Conservation (phyloP, 2,329 filamentous ascomycete species). For the Penicillium palitans region DNA sequence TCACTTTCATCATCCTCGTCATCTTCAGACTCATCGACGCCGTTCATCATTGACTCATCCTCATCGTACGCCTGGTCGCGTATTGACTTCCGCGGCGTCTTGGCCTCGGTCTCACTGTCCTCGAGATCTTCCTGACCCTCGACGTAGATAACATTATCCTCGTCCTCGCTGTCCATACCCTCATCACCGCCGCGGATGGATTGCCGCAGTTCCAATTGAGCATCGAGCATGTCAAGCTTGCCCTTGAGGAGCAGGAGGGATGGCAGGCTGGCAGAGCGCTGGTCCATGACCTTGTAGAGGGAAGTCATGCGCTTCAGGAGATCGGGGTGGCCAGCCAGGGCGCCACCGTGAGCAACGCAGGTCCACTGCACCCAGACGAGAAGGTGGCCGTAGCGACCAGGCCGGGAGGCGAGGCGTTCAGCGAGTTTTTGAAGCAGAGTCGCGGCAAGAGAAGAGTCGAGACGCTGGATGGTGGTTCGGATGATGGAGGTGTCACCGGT, state of each 20-base stretch:
- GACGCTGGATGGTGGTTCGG: constrained; percentile 82
- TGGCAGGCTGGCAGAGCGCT: constrained; percentile 77
- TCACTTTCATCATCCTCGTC: constrained; percentile 56
- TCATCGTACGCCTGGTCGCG: constrained; percentile 43
- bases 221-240: constrained; percentile 89
- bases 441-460: constrained; percentile 81
- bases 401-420: constrained; percentile 79
- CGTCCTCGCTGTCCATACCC: constrained; percentile 55
- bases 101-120: constrained; percentile 39
- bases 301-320: constrained; percentile 74
- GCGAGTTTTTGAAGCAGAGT: constrained; percentile 79
- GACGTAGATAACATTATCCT: constrained; percentile 79
- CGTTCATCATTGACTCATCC: constrained; percentile 46
- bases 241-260: constrained; percentile 87
- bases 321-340: constrained; percentile 81
- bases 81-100: constrained; percentile 39
- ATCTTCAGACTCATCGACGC: constrained; percentile 46
- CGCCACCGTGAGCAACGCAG: constrained; percentile 86
- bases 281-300: constrained; percentile 82
- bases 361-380: constrained; percentile 98
- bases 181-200: constrained; percentile 59
- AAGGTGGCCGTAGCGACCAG: constrained; percentile 83
- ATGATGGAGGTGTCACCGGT: constrained; percentile 75
- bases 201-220: constrained; percentile 79
- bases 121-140: constrained; percentile 71